These are phyloP conservation scores for Ilyonectria sp. DNA, from an alignment of 2,329 filamentous ascomycete genomes.

Conservation along the genomic window DNA sequence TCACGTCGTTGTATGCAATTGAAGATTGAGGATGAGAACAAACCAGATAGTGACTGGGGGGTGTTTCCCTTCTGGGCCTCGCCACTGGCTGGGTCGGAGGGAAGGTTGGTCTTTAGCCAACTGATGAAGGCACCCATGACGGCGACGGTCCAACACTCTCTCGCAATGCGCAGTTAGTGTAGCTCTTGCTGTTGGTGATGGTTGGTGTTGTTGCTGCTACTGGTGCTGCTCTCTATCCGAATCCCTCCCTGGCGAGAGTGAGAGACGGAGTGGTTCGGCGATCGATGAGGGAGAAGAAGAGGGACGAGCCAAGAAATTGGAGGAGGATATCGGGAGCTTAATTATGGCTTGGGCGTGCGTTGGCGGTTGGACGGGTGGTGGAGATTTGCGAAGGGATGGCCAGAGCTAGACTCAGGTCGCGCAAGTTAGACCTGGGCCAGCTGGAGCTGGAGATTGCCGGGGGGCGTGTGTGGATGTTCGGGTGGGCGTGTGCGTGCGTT, in stretches of 20 bases:
- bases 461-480: neutral
- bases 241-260: slow-evolving; percentile 6
- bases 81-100: slow-evolving; percentile 42
- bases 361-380: slow-evolving; percentile 30
- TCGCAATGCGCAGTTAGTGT: slow-evolving; percentile 20
- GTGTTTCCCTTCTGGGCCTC: slow-evolving; percentile 39
- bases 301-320: slow-evolving; percentile 4
- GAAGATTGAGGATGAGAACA: neutral
- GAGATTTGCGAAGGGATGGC: slow-evolving; percentile 23
- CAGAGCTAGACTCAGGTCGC: slow-evolving; percentile 15
- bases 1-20: slow-evolving; percentile 7
- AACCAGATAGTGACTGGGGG: slow-evolving; percentile 56
- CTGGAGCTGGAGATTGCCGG: slow-evolving; percentile 27
- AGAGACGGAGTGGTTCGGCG: slow-evolving; percentile 1
- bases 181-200: slow-evolving; percentile 1
- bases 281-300: neutral
- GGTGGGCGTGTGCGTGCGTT: neutral
- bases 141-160: slow-evolving; percentile 35
- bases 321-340: slow-evolving; percentile 22
- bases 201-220: slow-evolving; percentile 13
- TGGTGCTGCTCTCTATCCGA: neutral
- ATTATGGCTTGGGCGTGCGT: slow-evolving; percentile 18
- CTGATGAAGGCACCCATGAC: slow-evolving; percentile 57
- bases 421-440: slow-evolving; percentile 16
- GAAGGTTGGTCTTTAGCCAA: slow-evolving; percentile 55